Evolutionary conservation across 257 asterid genomes (phyloP), one percentile per base, ranked within the genome.

Genomic region (Petunia secreta): DNA sequence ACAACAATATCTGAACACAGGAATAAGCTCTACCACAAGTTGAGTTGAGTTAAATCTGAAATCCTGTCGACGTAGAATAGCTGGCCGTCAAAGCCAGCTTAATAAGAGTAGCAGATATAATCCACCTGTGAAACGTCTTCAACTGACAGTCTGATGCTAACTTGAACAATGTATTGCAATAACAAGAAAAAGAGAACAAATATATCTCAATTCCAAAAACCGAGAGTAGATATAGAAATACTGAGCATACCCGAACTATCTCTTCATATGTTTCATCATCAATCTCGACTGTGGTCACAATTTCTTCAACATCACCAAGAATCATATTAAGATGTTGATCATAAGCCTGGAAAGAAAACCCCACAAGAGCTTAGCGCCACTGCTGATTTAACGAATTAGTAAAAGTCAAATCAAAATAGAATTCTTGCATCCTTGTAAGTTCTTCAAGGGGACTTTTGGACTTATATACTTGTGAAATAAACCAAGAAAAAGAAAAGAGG

Each of bases 291-390:
- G 97, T 94, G 8, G 98, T 96, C 79, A 94, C 89, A 85, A 89
- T 89, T 94, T 96, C 98, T 86, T 96, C 97, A 1, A 96, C 98
- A 84, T 96, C 98, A 39, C 98, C 99, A 78, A 96, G 93, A 83
- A 96, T 96, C 99, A 96, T 96, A 85, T 96, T 96, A 82, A 96
- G 87, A 85, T 96, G 99, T 86, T 96, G 99, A 87, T 96, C 99
- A 91, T 96, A 96, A 65, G 99, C 99, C 98, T 95, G 94, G 75
- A 50, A 85, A 54, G 39, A 62, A 41, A 80, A 79, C 60, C 58
- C 75, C 74, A 83, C 66, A 59, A 78, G 52, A 37, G 73, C 73
- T 58, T 64, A 64, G 82, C 50, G 15, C 50, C 65, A 64, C 25
- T n/a, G 11, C 62, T 25, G 36, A 63, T 67, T 43, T 8, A 43